Base-by-base conservation (phyloP, 441 rosid species). In the Adansonia gregorii region DNA sequence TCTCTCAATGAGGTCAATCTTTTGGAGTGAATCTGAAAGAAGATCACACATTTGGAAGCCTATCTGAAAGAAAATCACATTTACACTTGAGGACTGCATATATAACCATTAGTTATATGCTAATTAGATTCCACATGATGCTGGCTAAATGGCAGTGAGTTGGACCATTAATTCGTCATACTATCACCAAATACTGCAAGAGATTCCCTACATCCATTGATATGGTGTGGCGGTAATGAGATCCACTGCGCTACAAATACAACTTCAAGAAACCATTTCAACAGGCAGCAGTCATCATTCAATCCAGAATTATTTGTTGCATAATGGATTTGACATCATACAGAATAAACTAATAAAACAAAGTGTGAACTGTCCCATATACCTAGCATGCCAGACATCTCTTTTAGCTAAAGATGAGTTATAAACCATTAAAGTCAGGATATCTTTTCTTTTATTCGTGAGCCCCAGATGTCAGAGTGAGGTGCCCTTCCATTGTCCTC, bases 371-470 rank as follows among this genome's bases (percentile, higher is more conserved):
- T 3, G 39, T 49, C 58, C 43, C 19, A 24, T 69, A 48, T 48
- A 48, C 24, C 73, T 22, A 69, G 58, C 43, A 69, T 22, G 58
- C 55, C 73, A 49, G 12, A 43, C 58, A 49, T 69, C 41, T 49
- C 24, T 31, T 52, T n/a, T 8, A 11, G 20, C 74, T 71, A n/a
- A 71, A 52, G 73, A 49, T 4, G 60, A 69, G 61, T 52, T 24
- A 27, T 49, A 22, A 51, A 22, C 15, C 24, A 22, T 22, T 27
- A 49, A 46, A 82, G 68, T 51, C 35, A 59, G 58, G 56, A 19
- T 85, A 95, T 98, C 97, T 89, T 93, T 77, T 91, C 97, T 79
- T 94, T 89, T 59, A 92, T 88, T 59, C 89, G 84, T 67, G 88
- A 85, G 81, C 92, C 91, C 97, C 93, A 93, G 20, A 86, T 66